Evolutionary conservation across 768 basidiomycete genomes (phyloP).

Genomic region (Lanmaoa rubissima): DNA sequence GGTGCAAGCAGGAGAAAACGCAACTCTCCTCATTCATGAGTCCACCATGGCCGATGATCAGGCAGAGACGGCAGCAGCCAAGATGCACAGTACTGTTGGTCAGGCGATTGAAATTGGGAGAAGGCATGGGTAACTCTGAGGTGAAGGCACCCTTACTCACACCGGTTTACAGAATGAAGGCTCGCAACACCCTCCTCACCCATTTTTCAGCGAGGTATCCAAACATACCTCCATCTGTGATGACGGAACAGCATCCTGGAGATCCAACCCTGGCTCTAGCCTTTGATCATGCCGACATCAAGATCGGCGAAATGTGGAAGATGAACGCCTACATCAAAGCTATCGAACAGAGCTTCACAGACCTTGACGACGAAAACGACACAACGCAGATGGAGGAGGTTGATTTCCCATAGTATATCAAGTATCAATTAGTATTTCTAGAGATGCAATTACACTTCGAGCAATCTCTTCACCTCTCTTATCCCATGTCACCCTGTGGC

Average conservation of each 20-base stretch:
- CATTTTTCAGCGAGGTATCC: conserved; percentile 96
- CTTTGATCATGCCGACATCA: conserved; percentile 75
- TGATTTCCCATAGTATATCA: conserved; percentile 21
- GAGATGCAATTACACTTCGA: conserved; percentile 50
- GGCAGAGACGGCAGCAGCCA: conserved; percentile 63
- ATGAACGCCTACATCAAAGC: conserved; percentile 72
- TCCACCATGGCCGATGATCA: conserved; percentile 90
- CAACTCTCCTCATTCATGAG: conserved; percentile 90
- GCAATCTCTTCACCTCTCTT: conserved; percentile 43
- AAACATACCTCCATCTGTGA: conserved; percentile 61
- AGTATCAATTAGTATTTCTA: conserved; percentile 35
- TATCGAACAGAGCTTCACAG: conserved; percentile 60
- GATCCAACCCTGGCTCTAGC: conserved; percentile 67
- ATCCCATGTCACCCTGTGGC: conserved; percentile 18
- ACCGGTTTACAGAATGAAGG: conserved; percentile 64
- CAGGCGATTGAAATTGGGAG: conserved; percentile 81
- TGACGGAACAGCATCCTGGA: conserved; percentile 15
- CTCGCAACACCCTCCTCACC: conserved; percentile 82
- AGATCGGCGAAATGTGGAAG: conserved; percentile 83
- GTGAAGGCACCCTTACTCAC: background rate
- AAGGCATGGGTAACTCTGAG: conserved; percentile 42
- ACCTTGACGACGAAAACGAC: conserved; percentile 46
- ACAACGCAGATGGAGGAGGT: conserved; percentile 7
- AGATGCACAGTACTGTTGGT: conserved; percentile 87
- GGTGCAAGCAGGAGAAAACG: conserved; percentile 57